These are phyloP conservation scores for Scutellaria barbata DNA, from an alignment of 257 asterid species.

Conservation along the genomic window DNA sequence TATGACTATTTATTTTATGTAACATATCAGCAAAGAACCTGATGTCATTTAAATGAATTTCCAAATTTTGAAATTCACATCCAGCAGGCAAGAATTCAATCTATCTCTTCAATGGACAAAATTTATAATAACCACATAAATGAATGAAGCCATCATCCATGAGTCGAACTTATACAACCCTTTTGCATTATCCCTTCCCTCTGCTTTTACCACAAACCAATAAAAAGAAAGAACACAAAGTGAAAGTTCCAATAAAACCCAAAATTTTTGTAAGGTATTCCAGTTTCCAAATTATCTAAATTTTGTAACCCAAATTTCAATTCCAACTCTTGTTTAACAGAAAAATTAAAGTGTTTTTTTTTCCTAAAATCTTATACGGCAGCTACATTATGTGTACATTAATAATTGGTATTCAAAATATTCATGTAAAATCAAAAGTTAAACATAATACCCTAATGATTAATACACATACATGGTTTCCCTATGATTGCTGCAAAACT, in stretches of 20 bases:
- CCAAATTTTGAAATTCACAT: neutral
- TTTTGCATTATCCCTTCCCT: neutral
- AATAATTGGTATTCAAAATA: neutral
- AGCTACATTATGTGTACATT: neutral
- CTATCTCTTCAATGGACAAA: neutral
- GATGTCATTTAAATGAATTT: neutral
- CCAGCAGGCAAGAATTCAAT: slow-evolving; percentile 4
- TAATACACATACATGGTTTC: neutral
- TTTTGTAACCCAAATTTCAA: neutral
- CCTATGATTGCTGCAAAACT: neutral
- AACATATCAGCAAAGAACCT: neutral
- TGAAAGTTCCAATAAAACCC: too few relatives aligned
- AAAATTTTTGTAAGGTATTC: neutral
- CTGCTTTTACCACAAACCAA: neutral
- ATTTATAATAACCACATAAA: neutral
- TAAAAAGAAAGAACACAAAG: neutral
- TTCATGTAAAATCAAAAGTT: neutral
- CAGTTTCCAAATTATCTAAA: neutral
- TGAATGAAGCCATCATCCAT: neutral
- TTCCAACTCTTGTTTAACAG: neutral
- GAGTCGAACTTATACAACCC: neutral
- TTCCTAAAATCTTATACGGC: neutral
- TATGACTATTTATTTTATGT: neutral
- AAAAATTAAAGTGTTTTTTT: neutral
- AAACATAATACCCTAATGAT: neutral